Base-by-base conservation (phyloP, 1,284 basidiomycete genomes). In the Termitomyces sp. region DNA sequence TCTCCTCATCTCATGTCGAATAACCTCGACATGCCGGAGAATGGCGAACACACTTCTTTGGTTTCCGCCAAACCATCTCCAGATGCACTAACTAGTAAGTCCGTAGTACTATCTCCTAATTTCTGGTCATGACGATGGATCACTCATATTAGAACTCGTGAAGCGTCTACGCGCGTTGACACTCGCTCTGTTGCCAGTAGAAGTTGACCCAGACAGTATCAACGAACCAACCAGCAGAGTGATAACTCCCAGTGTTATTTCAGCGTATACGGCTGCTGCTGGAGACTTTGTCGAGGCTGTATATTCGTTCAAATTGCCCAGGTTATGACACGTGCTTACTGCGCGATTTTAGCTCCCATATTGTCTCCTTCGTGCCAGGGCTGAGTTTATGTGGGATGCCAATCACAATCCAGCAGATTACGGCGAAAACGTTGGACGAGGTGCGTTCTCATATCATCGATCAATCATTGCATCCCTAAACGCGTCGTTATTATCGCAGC, bases 221-320 rank as follows among this genome's bases (percentile, higher is more conserved):
- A 79, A 72, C 59, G 79, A 82, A 35, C 81, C 86, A 1, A 86
- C 84, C 1, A 86, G 84, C 66, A 76, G 84, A 47, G 70, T 89
- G 34, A 86, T 91, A 21, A 90, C 87, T 1, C 83, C 81, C 0
- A 73, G 77, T 50, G 88, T 91, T 43, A 75, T 90, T 46, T 68
- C 72, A 39, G 79, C 86, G 1, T 91, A 83, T 60, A 74, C 70
- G 34, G 77, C 73, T 35, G 83, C 88, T 34, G 86, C 84, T 8
- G 86, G 88, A 10, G 86, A 88, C 66, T 94, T 95, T 62, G 66
- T 74, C 18, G 88, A 93, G 65, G 87, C 88, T 24, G 87, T 95
- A 64, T 57, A 84, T 70, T 0, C 28, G 4, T 35, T 37, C 11
- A 41, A 40, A 41, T 33, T 35, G 38, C 6, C 16, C 24, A 16